Percentiles rank a stretch among this genome's conserved stretches.
Evolutionary conservation across 1,284 basidiomycete genomes (phyloP).

Genomic region (Fomes fomentarius): DNA sequence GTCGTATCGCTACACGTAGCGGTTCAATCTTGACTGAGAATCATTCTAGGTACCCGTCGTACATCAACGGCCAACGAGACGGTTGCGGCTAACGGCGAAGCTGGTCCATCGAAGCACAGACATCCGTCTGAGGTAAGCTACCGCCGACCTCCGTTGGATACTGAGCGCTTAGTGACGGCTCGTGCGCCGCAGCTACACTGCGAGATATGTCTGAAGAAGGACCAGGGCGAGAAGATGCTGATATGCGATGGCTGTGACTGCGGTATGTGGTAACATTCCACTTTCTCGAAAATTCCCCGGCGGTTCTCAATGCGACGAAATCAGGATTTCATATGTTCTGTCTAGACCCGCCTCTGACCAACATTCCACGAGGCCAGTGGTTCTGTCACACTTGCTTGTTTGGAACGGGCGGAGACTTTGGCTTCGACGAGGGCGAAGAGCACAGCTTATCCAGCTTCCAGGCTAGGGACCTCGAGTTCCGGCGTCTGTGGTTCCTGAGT

Average conservation of each 20-base stretch:
- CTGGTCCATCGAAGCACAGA: constrained; percentile 15
- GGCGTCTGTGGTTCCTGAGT: constrained; percentile 83
- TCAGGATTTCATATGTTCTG: constrained; percentile 96
- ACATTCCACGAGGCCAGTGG: constrained; percentile 94
- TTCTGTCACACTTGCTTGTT: constrained; percentile 94
- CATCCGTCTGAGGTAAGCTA: constrained; percentile 28
- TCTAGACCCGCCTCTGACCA: constrained; percentile 85
- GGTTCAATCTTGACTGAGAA: not conserved
- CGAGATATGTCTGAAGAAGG: constrained; percentile 90
- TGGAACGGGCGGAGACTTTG: constrained; percentile 96
- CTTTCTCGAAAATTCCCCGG: not conserved
- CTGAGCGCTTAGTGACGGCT: not conserved
- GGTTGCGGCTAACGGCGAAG: too few relatives aligned
- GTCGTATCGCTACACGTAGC: constrained; percentile 1
- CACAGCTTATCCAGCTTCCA: constrained; percentile 94
- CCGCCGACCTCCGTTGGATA: not conserved
- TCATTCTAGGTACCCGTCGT: constrained; percentile 18
- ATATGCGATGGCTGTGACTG: constrained; percentile 98
- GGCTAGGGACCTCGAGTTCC: constrained; percentile 88
- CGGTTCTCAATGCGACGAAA: constrained; percentile 6
- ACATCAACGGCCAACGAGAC: constrained; percentile 21
- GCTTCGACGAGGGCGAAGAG: constrained; percentile 98
- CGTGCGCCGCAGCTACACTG: constrained; percentile 60
- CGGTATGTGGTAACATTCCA: constrained; percentile 53
- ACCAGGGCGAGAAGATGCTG: constrained; percentile 88